Conservation (phyloP, 768 basidiomycete species). For the Tylopilus cervinicoccineus region DNA sequence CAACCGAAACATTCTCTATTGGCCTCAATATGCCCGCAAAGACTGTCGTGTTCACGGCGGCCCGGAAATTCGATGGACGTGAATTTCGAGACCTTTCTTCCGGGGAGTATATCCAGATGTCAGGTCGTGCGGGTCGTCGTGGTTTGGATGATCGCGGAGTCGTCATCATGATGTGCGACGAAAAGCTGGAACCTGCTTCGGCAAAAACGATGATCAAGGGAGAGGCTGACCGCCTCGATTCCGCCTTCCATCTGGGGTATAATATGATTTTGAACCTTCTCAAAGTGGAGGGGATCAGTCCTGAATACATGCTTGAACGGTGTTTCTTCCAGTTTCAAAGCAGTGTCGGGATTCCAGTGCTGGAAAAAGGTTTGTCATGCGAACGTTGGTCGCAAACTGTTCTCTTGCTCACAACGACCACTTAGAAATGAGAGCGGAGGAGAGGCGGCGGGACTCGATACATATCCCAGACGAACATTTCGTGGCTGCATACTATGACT, state of each 20-base stretch:
- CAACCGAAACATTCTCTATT: slow-evolving; percentile 98
- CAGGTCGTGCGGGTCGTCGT: slow-evolving; percentile 94
- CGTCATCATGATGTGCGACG: slow-evolving; percentile 99
- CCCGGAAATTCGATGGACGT: slow-evolving; percentile 93
- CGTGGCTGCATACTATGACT: slow-evolving; percentile 88
- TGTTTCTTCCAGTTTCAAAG: slow-evolving; percentile 99
- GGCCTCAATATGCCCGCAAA: slow-evolving; percentile 99
- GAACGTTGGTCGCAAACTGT: background rate
- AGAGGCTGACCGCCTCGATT: slow-evolving; percentile 93
- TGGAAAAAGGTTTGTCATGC: slow-evolving; percentile 69
- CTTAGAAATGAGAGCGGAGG: slow-evolving; percentile 71
- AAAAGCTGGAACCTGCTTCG: slow-evolving; percentile 88
- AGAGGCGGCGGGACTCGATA: slow-evolving; percentile 58
- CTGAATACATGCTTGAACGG: slow-evolving; percentile 95
- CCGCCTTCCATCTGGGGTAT: slow-evolving; percentile 97
- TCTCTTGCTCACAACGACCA: slow-evolving; percentile 6
- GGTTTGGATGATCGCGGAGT: slow-evolving; percentile 98
- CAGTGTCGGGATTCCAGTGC: slow-evolving; percentile 78
- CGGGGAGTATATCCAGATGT: slow-evolving; percentile 99
- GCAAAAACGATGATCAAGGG: slow-evolving; percentile 99
- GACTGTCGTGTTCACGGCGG: slow-evolving; percentile 95
- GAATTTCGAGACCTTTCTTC: slow-evolving; percentile 92
- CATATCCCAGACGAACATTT: slow-evolving; percentile 80
- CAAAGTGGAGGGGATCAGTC: slow-evolving; percentile 97
- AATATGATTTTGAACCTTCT: slow-evolving; percentile 99